Evolutionary conservation across 371 early-diverging fungal genomes (phyloP), one percentile per base, ranked within the genome.

Genomic region (Mortierella sp.): DNA sequence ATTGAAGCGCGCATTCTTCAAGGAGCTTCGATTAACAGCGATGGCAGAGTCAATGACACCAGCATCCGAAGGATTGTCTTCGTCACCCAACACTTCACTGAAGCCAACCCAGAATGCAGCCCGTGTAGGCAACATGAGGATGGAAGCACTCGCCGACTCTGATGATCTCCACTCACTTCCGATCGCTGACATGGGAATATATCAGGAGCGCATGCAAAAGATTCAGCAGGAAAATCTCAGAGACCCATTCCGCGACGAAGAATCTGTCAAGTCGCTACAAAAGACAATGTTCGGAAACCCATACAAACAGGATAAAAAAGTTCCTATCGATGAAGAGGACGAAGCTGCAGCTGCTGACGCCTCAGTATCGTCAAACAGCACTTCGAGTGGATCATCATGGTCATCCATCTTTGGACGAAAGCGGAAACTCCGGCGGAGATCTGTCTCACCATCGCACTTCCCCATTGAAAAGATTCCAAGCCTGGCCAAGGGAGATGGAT

Each of bases 261-360:
- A 89, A 12, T 80, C 79, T 0, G 76, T 80, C 0, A 73, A 76
- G 54, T 69, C 69, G 44, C 71, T 81, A 37, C 83, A 83, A 34
- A 71, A 79, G 17, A 85, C 86, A 8, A 85, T 91, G 83, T 91
- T 91, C 78, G 92, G 92, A 28, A 91, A 90, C 52, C 91, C 91
- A 0, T 91, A 88, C 67, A 76, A 76, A 40, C 77, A 76, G 25
- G 77, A 76, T 39, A 76, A 76, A 41, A 76, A 76, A 28, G 61
- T 65, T 17, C 57, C 70, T 0, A 69, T 69, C 19, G 69, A 68
- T 54, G 77, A 76, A 22, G 77, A 76, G 27, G 66, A 76, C 27
- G 77, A 76, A 24, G 70, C 65, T 1, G 50, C 77, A 0, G 58
- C 70, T 12, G 65, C 66, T 4, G 70, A 63, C 22, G 40, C 52